These are phyloP conservation scores for Alternaria sp. DNA, from an alignment of 2,329 filamentous ascomycete genomes.

Conservation along the genomic window DNA sequence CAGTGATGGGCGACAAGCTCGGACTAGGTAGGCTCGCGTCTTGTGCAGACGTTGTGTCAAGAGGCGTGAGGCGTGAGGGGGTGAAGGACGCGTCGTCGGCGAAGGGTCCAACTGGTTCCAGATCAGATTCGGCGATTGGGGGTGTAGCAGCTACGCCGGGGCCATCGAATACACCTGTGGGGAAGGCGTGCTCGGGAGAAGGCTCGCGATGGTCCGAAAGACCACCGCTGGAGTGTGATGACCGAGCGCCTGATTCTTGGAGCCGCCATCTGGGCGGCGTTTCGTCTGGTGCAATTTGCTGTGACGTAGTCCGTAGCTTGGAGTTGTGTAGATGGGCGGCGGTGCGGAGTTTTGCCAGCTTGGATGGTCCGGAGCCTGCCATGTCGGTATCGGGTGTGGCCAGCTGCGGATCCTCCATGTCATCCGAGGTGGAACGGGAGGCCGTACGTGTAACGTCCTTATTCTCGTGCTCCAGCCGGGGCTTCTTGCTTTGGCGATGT, in stretches of 20 bases:
- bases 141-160: slow-evolving; percentile 72
- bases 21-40: slow-evolving; percentile 95
- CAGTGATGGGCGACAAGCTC: slow-evolving; percentile 85
- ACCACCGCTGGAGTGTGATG: slow-evolving; percentile 25
- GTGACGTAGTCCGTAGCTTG: slow-evolving; percentile 26
- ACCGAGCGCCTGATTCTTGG: slow-evolving; percentile 32
- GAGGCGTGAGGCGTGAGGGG: slow-evolving; percentile 51
- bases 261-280: slow-evolving; percentile 30
- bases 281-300: slow-evolving; percentile 19
- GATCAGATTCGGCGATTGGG: slow-evolving; percentile 74
- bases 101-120: slow-evolving; percentile 63
- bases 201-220: slow-evolving; percentile 19
- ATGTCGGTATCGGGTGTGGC: slow-evolving; percentile 49
- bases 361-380: slow-evolving; percentile 30
- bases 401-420: slow-evolving; percentile 42
- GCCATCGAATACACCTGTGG: slow-evolving; percentile 38
- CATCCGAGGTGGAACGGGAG: slow-evolving; percentile 39
- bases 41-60: slow-evolving; percentile 76
- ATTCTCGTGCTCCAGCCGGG: slow-evolving; percentile 43
- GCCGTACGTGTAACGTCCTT: slow-evolving; percentile 22
- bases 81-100: slow-evolving; percentile 23
- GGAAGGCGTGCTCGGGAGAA: slow-evolving; percentile 29
- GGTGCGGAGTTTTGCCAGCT: slow-evolving; percentile 23
- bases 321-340: slow-evolving; percentile 23
- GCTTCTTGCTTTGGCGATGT: slow-evolving; percentile 59